These are phyloP conservation scores for Solanum megistacrolobum DNA, from an alignment of 257 asterid species.

Conservation along the genomic window DNA sequence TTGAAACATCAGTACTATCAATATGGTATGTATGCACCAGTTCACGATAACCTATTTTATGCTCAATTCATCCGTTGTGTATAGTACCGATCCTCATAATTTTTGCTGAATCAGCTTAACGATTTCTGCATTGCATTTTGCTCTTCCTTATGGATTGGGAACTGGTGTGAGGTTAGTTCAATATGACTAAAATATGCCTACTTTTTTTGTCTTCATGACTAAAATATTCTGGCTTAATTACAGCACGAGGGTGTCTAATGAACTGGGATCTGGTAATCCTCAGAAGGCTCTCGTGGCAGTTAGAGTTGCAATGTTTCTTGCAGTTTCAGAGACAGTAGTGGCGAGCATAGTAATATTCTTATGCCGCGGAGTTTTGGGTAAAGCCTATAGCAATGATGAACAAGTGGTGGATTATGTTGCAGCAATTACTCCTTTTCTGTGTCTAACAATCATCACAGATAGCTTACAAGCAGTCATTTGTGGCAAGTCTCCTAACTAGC, in stretches of 20 bases:
- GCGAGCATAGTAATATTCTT: conserved; percentile 9
- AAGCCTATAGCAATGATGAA: conserved; percentile 31
- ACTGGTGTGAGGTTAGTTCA: conserved; percentile 45
- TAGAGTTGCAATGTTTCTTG: conserved; percentile 24
- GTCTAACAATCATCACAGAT: conserved; percentile 32
- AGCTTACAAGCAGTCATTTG: conserved; percentile 40
- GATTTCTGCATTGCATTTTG: conserved; percentile 34
- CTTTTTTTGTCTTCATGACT: not conserved
- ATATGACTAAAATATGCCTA: not conserved
- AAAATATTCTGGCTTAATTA: not conserved
- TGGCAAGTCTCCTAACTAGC: conserved; percentile 13
- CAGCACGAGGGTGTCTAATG: conserved; percentile 59
- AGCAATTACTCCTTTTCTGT: conserved; percentile 34
- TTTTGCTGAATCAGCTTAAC: conserved; percentile 34
- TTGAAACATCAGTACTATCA: conserved; percentile 61
- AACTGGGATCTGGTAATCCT: conserved; percentile 53
- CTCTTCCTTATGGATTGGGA: conserved; percentile 45
- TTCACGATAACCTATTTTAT: not conserved
- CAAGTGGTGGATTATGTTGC: conserved; percentile 37
- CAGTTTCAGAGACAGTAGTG: conserved; percentile 10
- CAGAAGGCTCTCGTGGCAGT: conserved; percentile 30
- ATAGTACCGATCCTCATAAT: not conserved
- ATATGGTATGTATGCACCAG: conserved; percentile 31
- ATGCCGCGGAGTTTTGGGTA: conserved; percentile 26
- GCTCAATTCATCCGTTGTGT: not conserved